Evolutionary conservation across 805 yeast species (phyloP).

Genomic region (Cyberlindnera lachancei): DNA sequence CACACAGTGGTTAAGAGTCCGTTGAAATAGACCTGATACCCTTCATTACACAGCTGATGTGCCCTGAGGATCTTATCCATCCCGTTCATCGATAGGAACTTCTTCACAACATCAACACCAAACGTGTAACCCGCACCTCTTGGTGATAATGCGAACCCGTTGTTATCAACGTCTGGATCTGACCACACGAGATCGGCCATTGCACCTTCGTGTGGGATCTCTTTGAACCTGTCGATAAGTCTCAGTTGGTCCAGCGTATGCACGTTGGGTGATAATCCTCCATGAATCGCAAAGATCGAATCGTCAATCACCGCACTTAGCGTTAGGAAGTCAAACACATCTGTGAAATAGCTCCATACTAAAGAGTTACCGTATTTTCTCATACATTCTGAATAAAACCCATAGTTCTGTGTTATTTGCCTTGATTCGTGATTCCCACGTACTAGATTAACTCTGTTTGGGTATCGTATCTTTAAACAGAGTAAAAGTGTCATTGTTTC

Average conservation of each 20-base stretch:
- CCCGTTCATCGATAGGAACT: conserved; percentile 70
- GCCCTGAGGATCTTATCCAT: conserved; percentile 85
- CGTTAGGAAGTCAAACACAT: conserved; percentile 85
- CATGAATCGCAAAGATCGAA: conserved; percentile 89
- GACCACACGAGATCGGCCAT: conserved; percentile 99
- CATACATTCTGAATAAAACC: conserved; percentile 91
- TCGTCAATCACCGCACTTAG: conserved; percentile 87
- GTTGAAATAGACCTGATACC: conserved; percentile 84
- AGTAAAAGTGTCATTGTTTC: conserved; percentile 85
- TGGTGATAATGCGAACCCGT: conserved; percentile 81
- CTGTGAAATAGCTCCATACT: conserved; percentile 89
- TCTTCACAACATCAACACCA: conserved; percentile 84
- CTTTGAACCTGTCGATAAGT: conserved; percentile 84
- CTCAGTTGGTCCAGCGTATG: conserved; percentile 90
- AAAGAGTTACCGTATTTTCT: conserved; percentile 75
- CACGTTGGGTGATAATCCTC: conserved; percentile 92
- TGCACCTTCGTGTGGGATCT: conserved; percentile 98
- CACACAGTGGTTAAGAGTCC: conserved; percentile 94
- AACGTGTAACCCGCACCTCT: conserved; percentile 98
- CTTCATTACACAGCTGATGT: conserved; percentile 95
- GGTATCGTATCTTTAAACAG: conserved; percentile 80
- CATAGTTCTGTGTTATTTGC: conserved; percentile 95
- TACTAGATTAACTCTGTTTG: conserved; percentile 70
- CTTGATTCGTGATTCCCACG: conserved; percentile 97
- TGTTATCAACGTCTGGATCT: conserved; percentile 82